Percentiles rank a stretch among this genome's conserved stretches.
These are phyloP conservation scores for Calonectria leucothoes DNA, from an alignment of 2,329 filamentous ascomycete species.

Conservation along the genomic window DNA sequence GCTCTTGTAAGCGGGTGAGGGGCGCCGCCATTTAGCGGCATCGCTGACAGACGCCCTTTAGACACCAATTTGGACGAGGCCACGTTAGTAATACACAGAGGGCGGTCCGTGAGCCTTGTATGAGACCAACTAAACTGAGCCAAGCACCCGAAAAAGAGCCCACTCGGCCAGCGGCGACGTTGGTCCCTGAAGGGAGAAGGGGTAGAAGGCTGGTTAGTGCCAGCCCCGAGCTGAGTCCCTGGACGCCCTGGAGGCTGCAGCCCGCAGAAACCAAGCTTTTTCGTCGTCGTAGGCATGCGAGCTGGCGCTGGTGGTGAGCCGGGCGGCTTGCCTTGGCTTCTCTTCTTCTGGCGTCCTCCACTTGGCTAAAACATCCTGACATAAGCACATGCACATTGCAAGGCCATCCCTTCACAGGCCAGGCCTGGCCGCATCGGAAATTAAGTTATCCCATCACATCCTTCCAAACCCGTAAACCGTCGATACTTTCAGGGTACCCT, in stretches of 20 bases:
- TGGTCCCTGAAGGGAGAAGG: slow-evolving; percentile 26
- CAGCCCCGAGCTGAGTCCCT: slow-evolving; percentile 11
- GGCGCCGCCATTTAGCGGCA: slow-evolving; percentile 16
- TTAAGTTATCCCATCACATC: slow-evolving; percentile 19
- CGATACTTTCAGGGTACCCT: not conserved
- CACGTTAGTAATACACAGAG: slow-evolving; percentile 28
- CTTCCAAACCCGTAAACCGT: slow-evolving; percentile 11
- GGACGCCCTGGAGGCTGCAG: not conserved
- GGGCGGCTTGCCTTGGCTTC: not conserved
- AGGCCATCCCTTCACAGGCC: slow-evolving; percentile 14
- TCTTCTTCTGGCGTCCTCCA: slow-evolving; percentile 6
- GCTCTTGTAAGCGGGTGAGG: slow-evolving; percentile 29
- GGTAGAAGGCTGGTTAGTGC: slow-evolving; percentile 21
- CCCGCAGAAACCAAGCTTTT: slow-evolving; percentile 19
- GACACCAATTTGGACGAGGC: slow-evolving; percentile 28
- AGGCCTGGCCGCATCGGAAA: slow-evolving; percentile 8
- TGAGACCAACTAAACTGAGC: slow-evolving; percentile 28
- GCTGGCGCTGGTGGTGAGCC: not conserved
- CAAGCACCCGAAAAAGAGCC: slow-evolving; percentile 4
- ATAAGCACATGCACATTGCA: slow-evolving; percentile 1
- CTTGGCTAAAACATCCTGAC: not conserved
- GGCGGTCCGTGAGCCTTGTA: slow-evolving; percentile 22
- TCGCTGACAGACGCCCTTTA: slow-evolving; percentile 24
- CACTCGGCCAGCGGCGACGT: slow-evolving; percentile 12
- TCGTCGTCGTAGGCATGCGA: not conserved